These are phyloP conservation scores for Eucalyptus sideroxylon DNA, from an alignment of 345 rosid genomes.

Conservation along the genomic window DNA sequence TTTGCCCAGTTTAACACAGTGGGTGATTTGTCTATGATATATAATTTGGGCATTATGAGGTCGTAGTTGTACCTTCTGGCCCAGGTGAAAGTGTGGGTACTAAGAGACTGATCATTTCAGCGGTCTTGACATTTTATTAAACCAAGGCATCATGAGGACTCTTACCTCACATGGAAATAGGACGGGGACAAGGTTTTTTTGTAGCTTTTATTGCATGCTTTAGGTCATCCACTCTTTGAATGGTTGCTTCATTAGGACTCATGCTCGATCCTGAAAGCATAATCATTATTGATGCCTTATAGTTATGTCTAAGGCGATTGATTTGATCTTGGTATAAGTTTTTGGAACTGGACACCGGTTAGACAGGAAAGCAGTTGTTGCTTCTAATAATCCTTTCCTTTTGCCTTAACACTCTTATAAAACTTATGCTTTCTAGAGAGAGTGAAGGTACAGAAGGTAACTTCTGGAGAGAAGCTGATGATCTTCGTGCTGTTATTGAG, in stretches of 20 bases:
- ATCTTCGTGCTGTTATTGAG: not conserved
- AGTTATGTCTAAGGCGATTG: not conserved
- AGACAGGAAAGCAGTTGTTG: not conserved
- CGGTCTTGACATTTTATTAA: not conserved
- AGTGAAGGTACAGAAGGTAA: constrained; percentile 76
- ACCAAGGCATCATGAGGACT: not conserved
- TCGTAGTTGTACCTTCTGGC: not conserved
- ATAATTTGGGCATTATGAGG: not conserved
- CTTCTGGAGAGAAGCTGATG: constrained; percentile 66
- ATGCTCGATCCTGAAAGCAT: not conserved
- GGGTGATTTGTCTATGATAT: not conserved
- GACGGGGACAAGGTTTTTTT: not conserved
- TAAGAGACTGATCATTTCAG: not conserved
- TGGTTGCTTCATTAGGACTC: not conserved
- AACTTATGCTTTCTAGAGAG: constrained; percentile 30
- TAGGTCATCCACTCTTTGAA: not conserved
- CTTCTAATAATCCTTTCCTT: not conserved
- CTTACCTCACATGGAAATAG: not conserved
- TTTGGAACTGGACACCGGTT: not conserved
- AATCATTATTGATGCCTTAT: not conserved
- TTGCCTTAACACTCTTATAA: not conserved
- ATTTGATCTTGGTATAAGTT: not conserved
- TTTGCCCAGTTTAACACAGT: not conserved
- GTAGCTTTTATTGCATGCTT: not conserved
- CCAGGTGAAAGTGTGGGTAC: not conserved